A percentile compares a stretch with the other conserved stretches of the same genome.
phyloP scores from a whole-genome alignment of 1,139 yeast species.

The Pichia sp. region DNA sequence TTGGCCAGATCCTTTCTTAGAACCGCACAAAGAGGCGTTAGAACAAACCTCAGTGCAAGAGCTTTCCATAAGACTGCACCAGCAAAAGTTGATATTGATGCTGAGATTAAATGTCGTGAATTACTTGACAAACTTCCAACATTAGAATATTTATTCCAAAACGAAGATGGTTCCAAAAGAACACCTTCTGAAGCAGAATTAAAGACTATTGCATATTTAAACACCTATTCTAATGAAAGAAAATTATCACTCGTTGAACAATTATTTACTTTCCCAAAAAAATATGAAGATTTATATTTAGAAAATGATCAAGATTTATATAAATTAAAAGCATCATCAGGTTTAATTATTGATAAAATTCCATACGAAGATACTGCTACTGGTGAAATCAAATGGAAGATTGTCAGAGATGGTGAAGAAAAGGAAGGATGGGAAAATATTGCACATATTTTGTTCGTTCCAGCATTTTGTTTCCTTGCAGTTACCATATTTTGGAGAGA shows the following conservation, averaged over 20 bases:
- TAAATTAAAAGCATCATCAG: slow-evolving; percentile 56
- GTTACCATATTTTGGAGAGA: slow-evolving; percentile 43
- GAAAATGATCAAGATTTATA: slow-evolving; percentile 61
- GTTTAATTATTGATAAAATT: slow-evolving; percentile 68
- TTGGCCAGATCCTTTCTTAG: slow-evolving; percentile 13
- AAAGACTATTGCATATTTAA: slow-evolving; percentile 67
- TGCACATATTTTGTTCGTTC: slow-evolving; percentile 65
- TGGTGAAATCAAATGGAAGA: slow-evolving; percentile 75
- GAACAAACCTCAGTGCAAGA: slow-evolving; percentile 6
- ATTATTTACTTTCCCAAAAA: slow-evolving; percentile 48
- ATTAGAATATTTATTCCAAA: slow-evolving; percentile 57
- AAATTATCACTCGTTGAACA: slow-evolving; percentile 54
- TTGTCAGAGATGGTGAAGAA: slow-evolving; percentile 61
- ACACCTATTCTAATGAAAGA: slow-evolving; percentile 53
- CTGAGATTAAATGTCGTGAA: slow-evolving; percentile 27
- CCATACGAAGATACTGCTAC: slow-evolving; percentile 76
- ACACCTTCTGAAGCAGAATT: slow-evolving; percentile 67
- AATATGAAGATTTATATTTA: slow-evolving; percentile 52
- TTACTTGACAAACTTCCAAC: slow-evolving; percentile 40
- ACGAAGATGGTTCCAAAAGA: slow-evolving; percentile 73
- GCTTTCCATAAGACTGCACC: slow-evolving; percentile 11
- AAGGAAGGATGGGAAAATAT: slow-evolving; percentile 83
- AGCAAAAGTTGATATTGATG: slow-evolving; percentile 18
- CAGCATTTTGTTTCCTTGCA: slow-evolving; percentile 46
- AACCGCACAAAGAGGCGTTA: slow-evolving; percentile 5